These are phyloP conservation scores for Solanum ossicruentum DNA, from an alignment of 257 asterid genomes.

Conservation along the genomic window DNA sequence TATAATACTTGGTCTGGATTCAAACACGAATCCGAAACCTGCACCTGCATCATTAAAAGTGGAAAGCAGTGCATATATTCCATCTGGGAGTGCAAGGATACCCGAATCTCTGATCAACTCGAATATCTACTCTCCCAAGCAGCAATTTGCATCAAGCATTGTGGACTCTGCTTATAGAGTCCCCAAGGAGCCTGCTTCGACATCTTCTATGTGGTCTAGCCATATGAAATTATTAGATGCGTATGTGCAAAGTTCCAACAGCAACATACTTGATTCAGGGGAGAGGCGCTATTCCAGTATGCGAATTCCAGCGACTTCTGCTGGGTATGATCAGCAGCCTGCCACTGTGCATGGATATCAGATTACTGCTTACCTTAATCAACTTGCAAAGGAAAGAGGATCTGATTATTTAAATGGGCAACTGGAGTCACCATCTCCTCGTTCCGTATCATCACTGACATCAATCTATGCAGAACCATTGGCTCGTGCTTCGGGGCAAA, in stretches of 20 bases:
- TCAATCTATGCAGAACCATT: slow-evolving; percentile 28
- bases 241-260: slow-evolving; percentile 30
- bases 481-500: slow-evolving; percentile 34
- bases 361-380: slow-evolving; percentile 37
- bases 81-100: slow-evolving; percentile 40
- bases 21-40: slow-evolving; percentile 36
- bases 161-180: slow-evolving; percentile 42
- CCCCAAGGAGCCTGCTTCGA: slow-evolving; percentile 13
- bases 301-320: slow-evolving; percentile 63
- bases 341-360: slow-evolving; percentile 78
- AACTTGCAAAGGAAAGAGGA: slow-evolving; percentile 20
- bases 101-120: slow-evolving; percentile 41
- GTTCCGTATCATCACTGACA: slow-evolving; percentile 25
- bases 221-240: slow-evolving; percentile 31
- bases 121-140: slow-evolving; percentile 38
- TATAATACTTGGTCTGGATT: slow-evolving; percentile 47
- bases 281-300: slow-evolving; percentile 82
- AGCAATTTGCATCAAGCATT: slow-evolving; percentile 32
- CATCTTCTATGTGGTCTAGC: slow-evolving; percentile 31
- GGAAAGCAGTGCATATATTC: slow-evolving; percentile 40
- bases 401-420: slow-evolving; percentile 18
- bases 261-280: slow-evolving; percentile 29
- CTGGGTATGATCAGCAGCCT: slow-evolving; percentile 66
- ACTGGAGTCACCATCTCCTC: slow-evolving; percentile 18
- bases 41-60: slow-evolving; percentile 36